Evolutionary conservation across 805 yeast species (phyloP).

Genomic region (Starmera pachycereana): DNA sequence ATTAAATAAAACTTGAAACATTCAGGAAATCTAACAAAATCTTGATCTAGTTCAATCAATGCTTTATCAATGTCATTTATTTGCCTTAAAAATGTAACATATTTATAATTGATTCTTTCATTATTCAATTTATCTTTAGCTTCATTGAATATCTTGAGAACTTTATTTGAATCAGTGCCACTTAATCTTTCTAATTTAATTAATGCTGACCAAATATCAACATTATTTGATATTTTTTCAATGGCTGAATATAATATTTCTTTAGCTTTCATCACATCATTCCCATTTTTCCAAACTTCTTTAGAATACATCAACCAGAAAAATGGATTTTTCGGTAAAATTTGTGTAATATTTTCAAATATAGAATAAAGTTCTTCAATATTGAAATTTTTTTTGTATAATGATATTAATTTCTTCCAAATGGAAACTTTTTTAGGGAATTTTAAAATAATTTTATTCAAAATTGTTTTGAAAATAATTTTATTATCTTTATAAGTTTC

Average conservation of each 20-base stretch:
- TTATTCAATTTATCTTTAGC: constrained; percentile 28
- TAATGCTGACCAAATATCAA: constrained; percentile 63
- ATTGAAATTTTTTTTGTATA: constrained; percentile 22
- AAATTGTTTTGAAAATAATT: constrained; percentile 28
- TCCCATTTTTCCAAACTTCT: constrained; percentile 44
- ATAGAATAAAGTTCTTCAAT: constrained; percentile 26
- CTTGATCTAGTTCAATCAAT: constrained; percentile 31
- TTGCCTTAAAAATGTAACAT: constrained; percentile 40
- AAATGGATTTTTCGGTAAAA: constrained; percentile 38
- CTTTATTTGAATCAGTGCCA: constrained; percentile 25
- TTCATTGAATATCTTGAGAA: constrained; percentile 24
- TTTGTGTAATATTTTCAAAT: constrained; percentile 43
- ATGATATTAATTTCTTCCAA: constrained; percentile 39
- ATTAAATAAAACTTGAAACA: constrained; percentile 50
- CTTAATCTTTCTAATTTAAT: constrained; percentile 46
- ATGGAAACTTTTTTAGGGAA: constrained; percentile 34
- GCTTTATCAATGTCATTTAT: constrained; percentile 27
- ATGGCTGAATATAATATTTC: constrained; percentile 40
- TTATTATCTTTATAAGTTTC: constrained; percentile 12
- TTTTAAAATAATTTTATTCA: constrained; percentile 32
- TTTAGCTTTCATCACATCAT: constrained; percentile 42
- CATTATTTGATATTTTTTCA: constrained; percentile 31
- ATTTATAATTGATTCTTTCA: constrained; percentile 52
- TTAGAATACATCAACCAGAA: constrained; percentile 65
- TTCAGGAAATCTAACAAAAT: constrained; percentile 36